Conservation (phyloP, 2,329 filamentous ascomycete genomes). For the Trichothecium sympodiale region DNA sequence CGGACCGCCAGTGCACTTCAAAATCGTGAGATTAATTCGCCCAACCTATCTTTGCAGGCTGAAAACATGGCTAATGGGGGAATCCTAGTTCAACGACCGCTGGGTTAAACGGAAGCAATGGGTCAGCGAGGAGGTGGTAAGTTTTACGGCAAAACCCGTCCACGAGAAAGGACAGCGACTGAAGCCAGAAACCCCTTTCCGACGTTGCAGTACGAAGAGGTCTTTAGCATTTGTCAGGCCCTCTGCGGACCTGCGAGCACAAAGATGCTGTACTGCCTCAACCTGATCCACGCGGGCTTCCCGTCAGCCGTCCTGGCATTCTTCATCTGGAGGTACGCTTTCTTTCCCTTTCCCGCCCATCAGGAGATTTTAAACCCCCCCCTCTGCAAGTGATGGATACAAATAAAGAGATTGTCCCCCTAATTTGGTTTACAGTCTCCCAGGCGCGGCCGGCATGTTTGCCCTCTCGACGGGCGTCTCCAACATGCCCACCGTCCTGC, state of each 20-base stretch:
- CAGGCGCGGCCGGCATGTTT: conserved; percentile 61
- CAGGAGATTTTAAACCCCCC: no score
- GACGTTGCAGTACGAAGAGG: conserved; percentile 50
- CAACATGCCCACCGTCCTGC: conserved; percentile 46
- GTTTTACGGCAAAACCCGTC: conserved; percentile 1
- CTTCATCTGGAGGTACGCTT: conserved; percentile 47
- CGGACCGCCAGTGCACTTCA: conserved; percentile 58
- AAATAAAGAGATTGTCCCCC: no score
- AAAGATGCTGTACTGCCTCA: conserved; percentile 61
- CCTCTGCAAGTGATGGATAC: not conserved
- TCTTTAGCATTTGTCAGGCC: conserved; percentile 59
- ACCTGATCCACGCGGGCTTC: conserved; percentile 50
- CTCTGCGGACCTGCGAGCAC: conserved; percentile 58
- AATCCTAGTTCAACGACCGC: conserved; percentile 36
- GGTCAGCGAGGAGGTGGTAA: conserved; percentile 58
- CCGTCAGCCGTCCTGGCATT: conserved; percentile 47
- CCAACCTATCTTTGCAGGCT: no score
- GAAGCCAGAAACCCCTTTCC: not conserved
- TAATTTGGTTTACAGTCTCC: conserved; percentile 49
- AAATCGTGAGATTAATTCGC: conserved; percentile 40
- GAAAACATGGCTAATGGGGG: not conserved
- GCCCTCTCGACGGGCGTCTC: conserved; percentile 54
- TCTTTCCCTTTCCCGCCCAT: not conserved
- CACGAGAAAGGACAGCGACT: not conserved
- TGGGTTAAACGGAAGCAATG: conserved; percentile 51